A percentile compares a stretch with the other conserved stretches of the same genome.
Conservation (phyloP, 2,329 filamentous ascomycete species). For the Fusarium brevicatenulatum region DNA sequence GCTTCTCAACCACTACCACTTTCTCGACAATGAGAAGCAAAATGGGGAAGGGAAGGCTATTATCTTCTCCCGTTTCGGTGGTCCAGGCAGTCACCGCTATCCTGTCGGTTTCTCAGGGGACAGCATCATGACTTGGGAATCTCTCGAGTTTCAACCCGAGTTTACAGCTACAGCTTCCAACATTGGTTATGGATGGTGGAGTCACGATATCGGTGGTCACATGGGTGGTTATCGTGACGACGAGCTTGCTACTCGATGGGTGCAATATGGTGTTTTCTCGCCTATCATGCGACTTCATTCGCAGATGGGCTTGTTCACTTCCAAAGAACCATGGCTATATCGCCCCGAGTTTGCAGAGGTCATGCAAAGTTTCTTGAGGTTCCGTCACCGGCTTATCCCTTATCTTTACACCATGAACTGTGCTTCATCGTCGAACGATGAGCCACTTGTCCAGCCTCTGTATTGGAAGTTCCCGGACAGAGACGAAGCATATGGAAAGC, state of each 20-base stretch:
- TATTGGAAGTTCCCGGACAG: constrained; percentile 68
- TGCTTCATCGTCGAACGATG: constrained; percentile 53
- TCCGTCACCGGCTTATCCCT: constrained; percentile 68
- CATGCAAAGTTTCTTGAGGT: constrained; percentile 61
- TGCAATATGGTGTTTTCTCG: constrained; percentile 70
- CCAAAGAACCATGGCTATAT: constrained; percentile 71
- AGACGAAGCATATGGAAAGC: constrained; percentile 64
- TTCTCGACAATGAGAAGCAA: constrained; percentile 57
- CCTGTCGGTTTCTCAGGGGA: constrained; percentile 74
- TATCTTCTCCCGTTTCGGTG: constrained; percentile 70
- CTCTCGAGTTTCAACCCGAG: constrained; percentile 71
- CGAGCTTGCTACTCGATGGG: constrained; percentile 68
- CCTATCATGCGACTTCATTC: constrained; percentile 71
- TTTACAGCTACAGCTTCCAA: constrained; percentile 74
- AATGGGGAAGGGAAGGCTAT: constrained; percentile 53
- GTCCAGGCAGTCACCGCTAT: constrained; percentile 71
- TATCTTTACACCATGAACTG: constrained; percentile 70
- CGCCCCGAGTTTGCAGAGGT: constrained; percentile 56
- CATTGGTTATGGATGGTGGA: constrained; percentile 76
- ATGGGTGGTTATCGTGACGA: constrained; percentile 65
- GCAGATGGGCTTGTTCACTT: constrained; percentile 65
- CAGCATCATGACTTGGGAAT: constrained; percentile 67
- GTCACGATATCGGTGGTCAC: constrained; percentile 74
- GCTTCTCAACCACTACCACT: constrained; percentile 74
- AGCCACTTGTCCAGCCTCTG: constrained; percentile 68